phyloP scores from a whole-genome alignment of 805 yeast species.

The Saccharomycopsis malanga region DNA sequence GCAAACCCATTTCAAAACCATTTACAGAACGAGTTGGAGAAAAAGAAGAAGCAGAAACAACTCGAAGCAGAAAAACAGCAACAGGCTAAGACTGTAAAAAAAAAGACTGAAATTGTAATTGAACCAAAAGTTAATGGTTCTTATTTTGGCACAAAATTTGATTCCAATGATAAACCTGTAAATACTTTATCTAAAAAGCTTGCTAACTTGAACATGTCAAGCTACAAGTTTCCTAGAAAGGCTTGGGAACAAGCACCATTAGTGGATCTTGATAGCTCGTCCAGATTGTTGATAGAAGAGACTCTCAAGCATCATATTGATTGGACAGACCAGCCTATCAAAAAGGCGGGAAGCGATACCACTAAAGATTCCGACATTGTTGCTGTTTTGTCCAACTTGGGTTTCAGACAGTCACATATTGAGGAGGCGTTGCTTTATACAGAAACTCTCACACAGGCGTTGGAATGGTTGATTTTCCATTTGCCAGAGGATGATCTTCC shows the following conservation, averaged over 20 bases:
- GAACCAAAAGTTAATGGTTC: not conserved
- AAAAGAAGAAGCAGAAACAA: slow-evolving; percentile 40
- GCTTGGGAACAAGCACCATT: slow-evolving; percentile 63
- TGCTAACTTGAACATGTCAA: not conserved
- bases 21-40: slow-evolving; percentile 42
- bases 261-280: slow-evolving; percentile 58
- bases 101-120: slow-evolving; percentile 2
- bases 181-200: slow-evolving; percentile 32
- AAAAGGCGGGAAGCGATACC: not conserved
- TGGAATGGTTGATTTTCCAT: slow-evolving; percentile 78
- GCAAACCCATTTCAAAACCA: slow-evolving; percentile 71
- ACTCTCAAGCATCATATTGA: slow-evolving; percentile 49
- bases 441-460: slow-evolving; percentile 39
- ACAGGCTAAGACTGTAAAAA: not conserved
- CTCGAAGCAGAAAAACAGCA: slow-evolving; percentile 31
- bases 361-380: slow-evolving; percentile 23
- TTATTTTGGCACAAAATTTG: too few relatives aligned
- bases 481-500: slow-evolving; percentile 96
- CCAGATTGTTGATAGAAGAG: slow-evolving; percentile 56
- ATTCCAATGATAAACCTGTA: not conserved
- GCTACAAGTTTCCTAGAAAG: not conserved
- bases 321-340: slow-evolving; percentile 35
- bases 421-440: slow-evolving; percentile 63
- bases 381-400: slow-evolving; percentile 37
- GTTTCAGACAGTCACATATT: slow-evolving; percentile 65